These are phyloP conservation scores for Pilatotrama ljubarskyi DNA, from an alignment of 768 basidiomycete species.

Conservation along the genomic window DNA sequence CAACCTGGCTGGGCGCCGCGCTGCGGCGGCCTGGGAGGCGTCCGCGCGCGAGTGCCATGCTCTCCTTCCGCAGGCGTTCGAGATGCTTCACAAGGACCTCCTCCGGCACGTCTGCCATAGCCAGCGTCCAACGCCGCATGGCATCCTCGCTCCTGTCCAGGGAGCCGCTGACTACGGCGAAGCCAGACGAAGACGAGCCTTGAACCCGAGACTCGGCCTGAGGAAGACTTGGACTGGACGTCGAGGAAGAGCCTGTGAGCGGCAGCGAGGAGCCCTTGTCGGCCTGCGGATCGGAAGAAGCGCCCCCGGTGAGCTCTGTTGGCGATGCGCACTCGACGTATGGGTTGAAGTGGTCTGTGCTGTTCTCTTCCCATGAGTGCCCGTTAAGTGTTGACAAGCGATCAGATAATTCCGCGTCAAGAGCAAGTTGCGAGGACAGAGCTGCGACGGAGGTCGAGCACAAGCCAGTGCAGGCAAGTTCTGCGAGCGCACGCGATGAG, in stretches of 20 bases:
- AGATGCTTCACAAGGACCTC: conserved; percentile 34
- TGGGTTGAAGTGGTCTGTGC: conserved; percentile 12
- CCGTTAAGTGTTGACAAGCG: background rate
- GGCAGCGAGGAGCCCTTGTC: background rate
- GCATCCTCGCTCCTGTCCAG: conserved; percentile 23
- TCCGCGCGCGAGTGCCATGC: conserved; percentile 19
- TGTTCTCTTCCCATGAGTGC: conserved; percentile 3
- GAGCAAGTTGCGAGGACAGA: conserved; percentile 16
- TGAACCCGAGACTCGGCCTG: background rate
- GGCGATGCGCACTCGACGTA: conserved; percentile 13
- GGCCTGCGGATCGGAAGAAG: background rate
- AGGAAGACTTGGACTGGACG: background rate
- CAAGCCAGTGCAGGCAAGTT: conserved; percentile 23
- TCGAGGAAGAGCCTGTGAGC: background rate
- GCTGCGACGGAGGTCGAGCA: conserved; percentile 23
- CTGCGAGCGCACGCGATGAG: conserved; percentile 23
- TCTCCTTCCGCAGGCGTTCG: conserved; percentile 30
- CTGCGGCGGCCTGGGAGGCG: conserved; percentile 16
- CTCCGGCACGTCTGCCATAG: conserved; percentile 35
- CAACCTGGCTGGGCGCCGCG: conserved; percentile 18
- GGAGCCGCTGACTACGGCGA: conserved; percentile 17
- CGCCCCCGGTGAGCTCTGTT: background rate
- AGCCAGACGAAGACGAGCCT: conserved; percentile 13
- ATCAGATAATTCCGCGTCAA: conserved; percentile 2
- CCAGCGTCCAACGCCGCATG: conserved; percentile 34